These are phyloP conservation scores for Didymella pinodella DNA, from an alignment of 2,329 filamentous ascomycete species.

Conservation along the genomic window DNA sequence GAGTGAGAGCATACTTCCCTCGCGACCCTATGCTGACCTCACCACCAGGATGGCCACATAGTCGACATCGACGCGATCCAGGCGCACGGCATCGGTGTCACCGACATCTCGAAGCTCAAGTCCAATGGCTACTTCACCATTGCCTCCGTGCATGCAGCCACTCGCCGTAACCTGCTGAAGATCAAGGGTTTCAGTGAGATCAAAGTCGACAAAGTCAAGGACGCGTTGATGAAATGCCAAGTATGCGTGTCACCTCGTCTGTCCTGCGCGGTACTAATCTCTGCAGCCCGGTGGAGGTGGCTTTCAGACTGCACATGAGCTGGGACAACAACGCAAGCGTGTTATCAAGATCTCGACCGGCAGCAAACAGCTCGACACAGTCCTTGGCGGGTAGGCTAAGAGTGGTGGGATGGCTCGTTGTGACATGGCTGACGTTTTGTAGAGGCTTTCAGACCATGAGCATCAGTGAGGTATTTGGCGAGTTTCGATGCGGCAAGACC, in stretches of 20 bases:
- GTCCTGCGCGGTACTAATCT: conserved; percentile 22
- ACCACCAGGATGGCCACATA: conserved; percentile 61
- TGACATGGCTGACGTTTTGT: conserved; percentile 20
- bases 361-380: conserved; percentile 72
- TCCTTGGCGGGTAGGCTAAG: conserved; percentile 65
- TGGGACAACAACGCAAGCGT: conserved; percentile 68
- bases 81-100: conserved; percentile 70
- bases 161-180: conserved; percentile 67
- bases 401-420: background rate
- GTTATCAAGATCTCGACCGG: conserved; percentile 73
- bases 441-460: conserved; percentile 75
- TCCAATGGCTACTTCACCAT: conserved; percentile 69
- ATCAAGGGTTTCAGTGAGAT: conserved; percentile 75
- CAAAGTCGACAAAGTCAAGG: conserved; percentile 76
- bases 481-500: conserved; percentile 73
- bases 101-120: conserved; percentile 72
- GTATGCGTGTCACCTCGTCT: conserved; percentile 43
- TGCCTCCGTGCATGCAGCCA: conserved; percentile 67
- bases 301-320: conserved; percentile 72
- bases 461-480: conserved; percentile 70
- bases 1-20: conserved; percentile 13
- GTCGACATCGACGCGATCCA: conserved; percentile 73
- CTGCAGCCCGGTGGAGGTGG: conserved; percentile 64
- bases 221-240: conserved; percentile 68
- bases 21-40: background rate